Percentiles rank a stretch among this genome's conserved stretches.
Evolutionary conservation across 2,329 filamentous ascomycete genomes (phyloP).

Genomic region (Proliferodiscus dingleyae): DNA sequence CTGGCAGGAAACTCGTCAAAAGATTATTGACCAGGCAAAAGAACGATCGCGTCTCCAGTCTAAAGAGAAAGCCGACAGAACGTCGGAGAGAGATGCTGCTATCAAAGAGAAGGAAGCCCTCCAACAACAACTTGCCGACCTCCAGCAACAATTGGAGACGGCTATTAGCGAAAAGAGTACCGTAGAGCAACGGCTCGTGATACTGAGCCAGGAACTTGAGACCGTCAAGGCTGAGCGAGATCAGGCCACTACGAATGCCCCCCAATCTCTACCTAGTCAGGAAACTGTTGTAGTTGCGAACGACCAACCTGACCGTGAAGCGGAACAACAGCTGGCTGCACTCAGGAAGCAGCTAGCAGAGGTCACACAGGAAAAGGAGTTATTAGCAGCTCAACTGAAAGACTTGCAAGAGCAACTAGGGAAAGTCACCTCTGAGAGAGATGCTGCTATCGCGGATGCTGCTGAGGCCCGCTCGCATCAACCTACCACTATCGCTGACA

Average conservation of each 20-base stretch:
- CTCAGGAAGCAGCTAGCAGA: constrained; percentile 59
- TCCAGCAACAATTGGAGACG: constrained; percentile 47
- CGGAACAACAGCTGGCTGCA: constrained; percentile 44
- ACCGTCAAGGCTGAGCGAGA: constrained; percentile 42
- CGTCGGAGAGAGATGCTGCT: constrained; percentile 38
- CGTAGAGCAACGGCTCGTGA: constrained; percentile 32
- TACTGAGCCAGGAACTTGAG: constrained; percentile 37
- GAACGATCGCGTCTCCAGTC: constrained; percentile 51
- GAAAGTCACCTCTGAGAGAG: constrained; percentile 57
- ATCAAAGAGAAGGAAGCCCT: constrained; percentile 39
- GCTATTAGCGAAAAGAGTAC: constrained; percentile 34
- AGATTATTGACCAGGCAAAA: constrained; percentile 59
- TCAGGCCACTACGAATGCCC: constrained; percentile 30
- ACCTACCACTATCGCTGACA: constrained; percentile 25
- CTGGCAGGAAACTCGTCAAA: constrained; percentile 49
- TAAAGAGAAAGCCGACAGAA: constrained; percentile 48
- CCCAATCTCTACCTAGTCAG: constrained; percentile 20
- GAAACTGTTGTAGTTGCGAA: constrained; percentile 39
- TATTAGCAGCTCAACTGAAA: constrained; percentile 59
- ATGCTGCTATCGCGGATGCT: constrained; percentile 38
- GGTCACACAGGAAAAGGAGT: constrained; percentile 62
- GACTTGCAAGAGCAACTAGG: constrained; percentile 55
- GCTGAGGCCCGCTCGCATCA: constrained; percentile 41
- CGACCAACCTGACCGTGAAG: constrained; percentile 47
- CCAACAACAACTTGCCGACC: constrained; percentile 28